Evolutionary conservation across 1,284 basidiomycete species (phyloP), one percentile per base, ranked within the genome.

Genomic region (Rhizoctonia solani): DNA sequence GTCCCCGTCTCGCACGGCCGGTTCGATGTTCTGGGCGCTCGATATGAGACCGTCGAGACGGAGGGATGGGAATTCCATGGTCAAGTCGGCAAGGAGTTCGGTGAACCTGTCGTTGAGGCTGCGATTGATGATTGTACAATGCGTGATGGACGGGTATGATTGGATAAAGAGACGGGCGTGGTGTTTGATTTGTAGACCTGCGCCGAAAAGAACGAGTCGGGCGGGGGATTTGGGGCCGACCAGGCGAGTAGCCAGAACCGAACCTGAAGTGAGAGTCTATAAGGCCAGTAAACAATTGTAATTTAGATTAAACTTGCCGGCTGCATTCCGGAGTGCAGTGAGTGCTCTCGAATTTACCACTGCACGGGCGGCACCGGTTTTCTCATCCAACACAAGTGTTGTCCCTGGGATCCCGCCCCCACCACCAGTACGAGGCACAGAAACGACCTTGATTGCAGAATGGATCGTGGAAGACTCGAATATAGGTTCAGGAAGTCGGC

Each of bases 301-400:
- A 58, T 41, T 54, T 1, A 44, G 27, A 14, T 29, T 41, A 6
- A 58, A 77, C 83, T 68, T 72, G 87, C 91, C 89, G 70, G 88
- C 89, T 53, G 90, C 92, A 67, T 89, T 95, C 52, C 93, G 76
- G 49, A 93, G 75, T 1, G 91, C 89, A 0, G 93, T 95, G 69
- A 95, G 76, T 41, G 80, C 80, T 44, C 87, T 79, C 1, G 93
- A 87, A 73, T 95, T 94, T 27, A 95, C 78, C 14, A 95, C 77
- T 0, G 89, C 91, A 70, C 82, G 86, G 9, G 87, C 82, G 1
- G 78, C 77, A 1, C 92, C 93, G 0, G 83, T 85, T 4, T 73
- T 72, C 70, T 92, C 88, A 72, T 94, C 87, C 30, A 95, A 74
- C 1, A 95, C 81, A 27, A 93, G 75, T 0, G 90, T 95, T 1